Base-by-base conservation (phyloP, 805 yeast genomes). In the Saturnispora halmiae region DNA sequence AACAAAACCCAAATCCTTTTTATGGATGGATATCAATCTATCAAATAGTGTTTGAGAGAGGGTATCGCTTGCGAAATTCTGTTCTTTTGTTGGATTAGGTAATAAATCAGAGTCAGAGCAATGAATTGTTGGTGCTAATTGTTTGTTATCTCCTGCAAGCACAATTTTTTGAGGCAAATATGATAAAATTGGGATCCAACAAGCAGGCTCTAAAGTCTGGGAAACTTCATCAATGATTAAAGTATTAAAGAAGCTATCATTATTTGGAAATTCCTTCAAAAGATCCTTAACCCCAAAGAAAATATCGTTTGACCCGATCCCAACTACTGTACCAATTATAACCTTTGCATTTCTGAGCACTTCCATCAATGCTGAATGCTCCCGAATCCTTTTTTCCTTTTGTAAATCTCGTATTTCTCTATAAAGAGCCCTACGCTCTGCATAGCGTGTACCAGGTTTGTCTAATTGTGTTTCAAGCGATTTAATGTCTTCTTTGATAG, bases 141-240 rank as follows among this genome's bases (percentile, higher is more conserved):
- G 98, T 62, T 77, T 77, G 53, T 88, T 82, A 56, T 90, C 98
- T 39, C 98, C 98, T 0, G 97, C 96, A 19, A 90, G 69, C 1
- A 90, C 73, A 19, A 90, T 58, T 40, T 77, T 70, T 27, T 69
- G 67, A 31, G 75, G 58, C 18, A 75, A 69, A 51, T 83, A 90
- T 29, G 73, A 71, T 3, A 86, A 67, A 6, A 92, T 46, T 1
- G 98, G 96, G 19, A 90, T 87, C 96, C 96, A 88, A 53, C 96
- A 87, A 49, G 90, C 95, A 1, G 96, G 95, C 53, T 90, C 96
- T 41, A 90, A 61, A 9, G 96, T 72, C 58, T 90, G 98, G 0
- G 96, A 86, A 0, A 90, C 96, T 59, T 90, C 98, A 61, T 90
- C 98, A 27, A 90, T 88, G 10, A 92, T 82, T 25, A 90, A 66